Evolutionary conservation across 371 early-diverging fungal species (phyloP), one percentile per base, ranked within the genome.

Genomic region (Paraphysoderma sedebokerense): DNA sequence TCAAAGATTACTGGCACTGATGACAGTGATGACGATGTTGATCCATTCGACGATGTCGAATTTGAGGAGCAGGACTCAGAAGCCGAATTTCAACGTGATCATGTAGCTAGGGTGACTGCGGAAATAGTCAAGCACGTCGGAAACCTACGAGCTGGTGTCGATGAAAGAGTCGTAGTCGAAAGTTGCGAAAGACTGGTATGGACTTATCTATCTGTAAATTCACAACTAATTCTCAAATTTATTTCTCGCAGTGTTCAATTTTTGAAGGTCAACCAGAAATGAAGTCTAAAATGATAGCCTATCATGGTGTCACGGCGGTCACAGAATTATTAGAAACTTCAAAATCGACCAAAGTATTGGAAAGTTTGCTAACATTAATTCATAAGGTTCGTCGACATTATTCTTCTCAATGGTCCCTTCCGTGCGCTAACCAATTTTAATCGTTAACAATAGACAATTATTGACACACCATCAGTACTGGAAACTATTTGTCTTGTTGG

Each of bases 401-500:
- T 0, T 27, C 23, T 8, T 44, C 13, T 50, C 30, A 35, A 23
- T 15, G 4, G 9, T 15, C 29, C 24, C 29, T 31, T 32, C 22
- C 12, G 12, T 46, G 12, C 2, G 24, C 24, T 48, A n/a, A 24
- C 28, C 33, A 23, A 5, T 39, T 29, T 38, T 17, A 22, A 1
- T 30, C 5, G 26, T 8, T 47, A 3, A 0, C 38, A 31, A 3
- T 46, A 62, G 55, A 59, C 61, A 11, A 62, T 61, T 35, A 47
- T 55, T 20, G 55, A 60, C 35, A 60, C 67, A 47, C 49, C 52
- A 34, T 60, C 55, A 19, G 49, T 71, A 3, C 66, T 59, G 31
- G 72, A 73, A 33, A 66, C 61, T 20, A 41, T 73, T 1, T 71
- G 72, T 44, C 44, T 72, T 13, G 63, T 76, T 2, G 76, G 76